Percentiles rank a stretch among this genome's conserved stretches.
Conservation (phyloP, 1,284 basidiomycete species). For the Puccinia sorghi region DNA sequence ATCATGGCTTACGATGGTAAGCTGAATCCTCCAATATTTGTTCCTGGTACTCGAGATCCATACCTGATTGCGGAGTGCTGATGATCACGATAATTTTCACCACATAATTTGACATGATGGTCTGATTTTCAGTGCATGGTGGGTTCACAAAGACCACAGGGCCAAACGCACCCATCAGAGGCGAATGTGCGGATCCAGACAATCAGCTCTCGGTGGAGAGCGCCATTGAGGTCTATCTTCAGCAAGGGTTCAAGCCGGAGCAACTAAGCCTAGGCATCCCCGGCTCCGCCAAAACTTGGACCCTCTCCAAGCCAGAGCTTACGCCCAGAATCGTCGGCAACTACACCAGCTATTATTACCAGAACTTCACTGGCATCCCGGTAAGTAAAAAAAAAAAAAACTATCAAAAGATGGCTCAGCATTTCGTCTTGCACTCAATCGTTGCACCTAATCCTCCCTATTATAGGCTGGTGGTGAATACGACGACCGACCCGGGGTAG, state of each 20-base stretch:
- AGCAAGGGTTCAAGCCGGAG: constrained; percentile 31
- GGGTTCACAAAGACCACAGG: constrained; percentile 43
- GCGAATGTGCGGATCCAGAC: constrained; percentile 32
- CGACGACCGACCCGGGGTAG: constrained; percentile 42
- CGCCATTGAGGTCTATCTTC: constrained; percentile 17
- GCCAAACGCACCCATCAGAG: constrained; percentile 29
- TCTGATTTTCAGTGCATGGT: constrained; percentile 19
- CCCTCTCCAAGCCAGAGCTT: constrained; percentile 25
- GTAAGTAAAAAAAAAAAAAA: constrained; percentile 13
- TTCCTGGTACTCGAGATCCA: neutral
- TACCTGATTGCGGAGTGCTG: neutral
- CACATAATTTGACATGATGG: neutral
- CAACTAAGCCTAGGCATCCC: constrained; percentile 40
- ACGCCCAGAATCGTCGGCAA: constrained; percentile 40
- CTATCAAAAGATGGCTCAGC: neutral
- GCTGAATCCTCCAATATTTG: too few relatives aligned
- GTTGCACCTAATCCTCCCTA: neutral
- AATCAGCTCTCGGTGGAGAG: constrained; percentile 36
- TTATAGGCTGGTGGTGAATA: constrained; percentile 36
- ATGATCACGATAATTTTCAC: too few relatives aligned
- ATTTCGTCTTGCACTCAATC: too few relatives aligned
- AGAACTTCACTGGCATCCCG: constrained; percentile 37
- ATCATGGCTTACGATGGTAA: constrained; percentile 49
- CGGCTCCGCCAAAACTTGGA: constrained; percentile 32
- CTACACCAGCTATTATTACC: constrained; percentile 43